Evolutionary conservation across 257 asterid species (phyloP).

Genomic region (Ilex aquifolium): DNA sequence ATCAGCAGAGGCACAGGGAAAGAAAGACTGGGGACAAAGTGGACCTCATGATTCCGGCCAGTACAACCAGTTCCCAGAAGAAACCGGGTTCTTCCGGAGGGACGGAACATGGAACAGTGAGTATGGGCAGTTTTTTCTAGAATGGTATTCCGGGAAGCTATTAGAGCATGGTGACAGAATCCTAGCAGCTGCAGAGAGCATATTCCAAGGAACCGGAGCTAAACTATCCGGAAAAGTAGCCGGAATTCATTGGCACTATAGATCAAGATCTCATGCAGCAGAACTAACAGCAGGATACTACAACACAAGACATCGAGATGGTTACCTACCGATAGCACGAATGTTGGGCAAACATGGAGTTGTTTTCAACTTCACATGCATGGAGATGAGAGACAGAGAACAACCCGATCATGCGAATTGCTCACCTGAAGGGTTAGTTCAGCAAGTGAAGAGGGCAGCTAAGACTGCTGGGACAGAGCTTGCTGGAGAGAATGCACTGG

Average conservation of each 20-base stretch:
- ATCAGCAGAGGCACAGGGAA: constrained; percentile 56
- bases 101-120: constrained; percentile 82
- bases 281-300: constrained; percentile 90
- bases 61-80: constrained; percentile 79
- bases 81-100: constrained; percentile 64
- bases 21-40: constrained; percentile 66
- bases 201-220: constrained; percentile 70
- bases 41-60: constrained; percentile 89
- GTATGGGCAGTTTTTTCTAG: constrained; percentile 77
- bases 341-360: constrained; percentile 66
- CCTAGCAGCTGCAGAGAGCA: constrained; percentile 51
- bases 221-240: constrained; percentile 87
- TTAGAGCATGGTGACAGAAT: constrained; percentile 78
- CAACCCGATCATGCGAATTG: constrained; percentile 67
- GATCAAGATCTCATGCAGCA: constrained; percentile 85
- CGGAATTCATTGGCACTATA: constrained; percentile 92
- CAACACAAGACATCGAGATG: constrained; percentile 66
- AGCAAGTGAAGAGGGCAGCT: constrained; percentile 81
- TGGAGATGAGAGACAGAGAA: constrained; percentile 89
- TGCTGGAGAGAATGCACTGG: constrained; percentile 94
- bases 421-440: constrained; percentile 88
- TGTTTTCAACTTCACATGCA: constrained; percentile 76
- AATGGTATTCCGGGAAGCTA: constrained; percentile 75
- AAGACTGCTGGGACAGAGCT: constrained; percentile 50
- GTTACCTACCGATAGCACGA: constrained; percentile 77